Evolutionary conservation across 805 yeast species (phyloP).

Genomic region (Zygotorulaspora florentina): DNA sequence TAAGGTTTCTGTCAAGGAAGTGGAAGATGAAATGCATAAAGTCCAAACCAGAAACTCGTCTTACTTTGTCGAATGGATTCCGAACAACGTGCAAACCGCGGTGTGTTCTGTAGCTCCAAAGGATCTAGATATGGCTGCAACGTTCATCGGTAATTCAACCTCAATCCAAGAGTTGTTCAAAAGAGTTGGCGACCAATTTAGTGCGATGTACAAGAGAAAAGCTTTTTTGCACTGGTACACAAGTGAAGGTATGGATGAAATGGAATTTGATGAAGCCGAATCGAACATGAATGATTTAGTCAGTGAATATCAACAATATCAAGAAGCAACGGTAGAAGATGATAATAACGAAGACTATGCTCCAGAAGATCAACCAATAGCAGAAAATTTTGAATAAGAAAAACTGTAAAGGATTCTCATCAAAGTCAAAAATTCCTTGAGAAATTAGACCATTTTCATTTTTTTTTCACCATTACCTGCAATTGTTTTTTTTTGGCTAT

Average conservation of each 20-base stretch:
- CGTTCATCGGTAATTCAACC: slow-evolving; percentile 90
- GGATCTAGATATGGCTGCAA: slow-evolving; percentile 83
- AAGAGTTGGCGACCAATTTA: slow-evolving; percentile 85
- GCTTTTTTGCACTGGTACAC: slow-evolving; percentile 97
- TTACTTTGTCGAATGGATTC: slow-evolving; percentile 93
- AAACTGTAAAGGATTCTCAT: no score
- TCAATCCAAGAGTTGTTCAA: slow-evolving; percentile 87
- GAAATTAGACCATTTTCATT: background rate
- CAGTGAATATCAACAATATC: slow-evolving; percentile 88
- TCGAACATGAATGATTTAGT: slow-evolving; percentile 86
- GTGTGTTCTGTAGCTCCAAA: slow-evolving; percentile 88
- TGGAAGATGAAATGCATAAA: slow-evolving; percentile 86
- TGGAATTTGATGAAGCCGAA: slow-evolving; percentile 92
- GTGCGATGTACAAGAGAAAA: slow-evolving; percentile 88
- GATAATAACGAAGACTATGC: slow-evolving; percentile 72
- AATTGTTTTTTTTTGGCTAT: background rate
- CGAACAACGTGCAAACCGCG: slow-evolving; percentile 91
- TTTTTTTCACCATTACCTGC: background rate
- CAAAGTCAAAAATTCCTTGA: no score
- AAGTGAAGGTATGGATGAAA: slow-evolving; percentile 93
- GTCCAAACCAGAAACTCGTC: slow-evolving; percentile 78
- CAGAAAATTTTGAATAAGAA: slow-evolving; percentile 32
- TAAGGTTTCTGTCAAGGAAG: slow-evolving; percentile 86
- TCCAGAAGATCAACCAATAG: slow-evolving; percentile 45
- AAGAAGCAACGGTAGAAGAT: slow-evolving; percentile 72